These are phyloP conservation scores for Nectriaceae sp. DNA, from an alignment of 2,329 filamentous ascomycete species.

Conservation along the genomic window DNA sequence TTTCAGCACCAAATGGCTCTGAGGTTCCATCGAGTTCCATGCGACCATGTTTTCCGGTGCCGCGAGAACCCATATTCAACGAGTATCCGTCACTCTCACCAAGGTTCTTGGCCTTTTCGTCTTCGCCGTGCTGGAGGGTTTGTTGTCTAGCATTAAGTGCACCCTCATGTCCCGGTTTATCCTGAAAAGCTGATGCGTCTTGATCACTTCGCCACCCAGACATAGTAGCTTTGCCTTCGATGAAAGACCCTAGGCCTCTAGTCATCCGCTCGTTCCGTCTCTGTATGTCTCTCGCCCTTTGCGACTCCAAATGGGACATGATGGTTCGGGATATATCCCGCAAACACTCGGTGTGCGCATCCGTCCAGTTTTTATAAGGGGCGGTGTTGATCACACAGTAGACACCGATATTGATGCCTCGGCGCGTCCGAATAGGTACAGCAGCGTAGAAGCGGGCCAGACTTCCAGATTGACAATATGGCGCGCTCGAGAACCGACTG, in stretches of 20 bases:
- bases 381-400: conserved; percentile 34
- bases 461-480: conserved; percentile 24
- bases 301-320: conserved; percentile 38
- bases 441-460: conserved; percentile 42
- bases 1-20: background rate
- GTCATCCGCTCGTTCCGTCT: conserved; percentile 39
- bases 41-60: too few relatives aligned
- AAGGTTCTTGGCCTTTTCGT: background rate
- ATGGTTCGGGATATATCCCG: conserved; percentile 33
- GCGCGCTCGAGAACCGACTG: conserved; percentile 28
- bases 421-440: conserved; percentile 41
- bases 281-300: conserved; percentile 27
- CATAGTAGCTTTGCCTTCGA: conserved; percentile 35
- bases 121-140: background rate
- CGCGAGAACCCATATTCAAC: too few relatives aligned
- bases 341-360: conserved; percentile 27
- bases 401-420: conserved; percentile 45
- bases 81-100: background rate
- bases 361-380: conserved; percentile 21
- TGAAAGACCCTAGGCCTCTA: conserved; percentile 36
- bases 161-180: too few relatives aligned
- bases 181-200: conserved; percentile 13
- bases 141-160: conserved; percentile 21
- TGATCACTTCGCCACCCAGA: conserved; percentile 28
- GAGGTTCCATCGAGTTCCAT: background rate